A percentile compares a stretch with the other conserved stretches of the same genome.
Evolutionary conservation across 2,329 filamentous ascomycete genomes (phyloP).

Genomic region (Albophoma yamanashiensis): DNA sequence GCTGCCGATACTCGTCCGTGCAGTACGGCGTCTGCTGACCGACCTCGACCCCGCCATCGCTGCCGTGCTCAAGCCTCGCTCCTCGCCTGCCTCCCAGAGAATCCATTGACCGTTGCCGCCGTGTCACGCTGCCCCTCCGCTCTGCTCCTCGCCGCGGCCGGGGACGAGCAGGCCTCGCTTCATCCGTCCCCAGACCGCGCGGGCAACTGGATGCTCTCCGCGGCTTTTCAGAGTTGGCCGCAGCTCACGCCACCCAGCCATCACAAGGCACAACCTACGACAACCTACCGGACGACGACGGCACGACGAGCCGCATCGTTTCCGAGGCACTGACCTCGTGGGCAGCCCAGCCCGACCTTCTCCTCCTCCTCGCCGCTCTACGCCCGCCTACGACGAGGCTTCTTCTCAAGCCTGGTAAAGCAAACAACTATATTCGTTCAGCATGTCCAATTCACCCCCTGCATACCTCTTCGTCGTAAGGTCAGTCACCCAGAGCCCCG

Average conservation of each 20-base stretch:
- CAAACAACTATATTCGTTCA: not conserved
- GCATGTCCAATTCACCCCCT: conserved; percentile 15
- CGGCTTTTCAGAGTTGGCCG: not conserved
- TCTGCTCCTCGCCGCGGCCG: not conserved
- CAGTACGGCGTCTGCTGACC: not conserved
- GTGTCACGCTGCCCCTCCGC: not conserved
- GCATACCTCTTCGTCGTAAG: conserved; percentile 34
- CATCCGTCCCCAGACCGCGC: not conserved
- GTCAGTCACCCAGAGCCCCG: conserved; percentile 11
- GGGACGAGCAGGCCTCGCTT: not conserved
- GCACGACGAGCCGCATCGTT: not conserved
- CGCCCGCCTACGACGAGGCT: not conserved
- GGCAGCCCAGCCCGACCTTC: not conserved
- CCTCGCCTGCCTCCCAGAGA: not conserved
- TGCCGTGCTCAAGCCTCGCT: not conserved
- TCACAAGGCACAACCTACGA: not conserved
- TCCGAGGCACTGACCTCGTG: not conserved
- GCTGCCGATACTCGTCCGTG: no score
- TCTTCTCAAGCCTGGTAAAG: not conserved
- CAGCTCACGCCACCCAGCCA: not conserved
- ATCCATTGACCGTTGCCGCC: not conserved
- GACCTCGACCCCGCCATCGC: not conserved
- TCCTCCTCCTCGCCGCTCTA: not conserved
- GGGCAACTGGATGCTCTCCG: not conserved
- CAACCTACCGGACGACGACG: not conserved